Conservation (phyloP, 371 early-diverging fungal species). For the Phascolomyces articulosus region DNA sequence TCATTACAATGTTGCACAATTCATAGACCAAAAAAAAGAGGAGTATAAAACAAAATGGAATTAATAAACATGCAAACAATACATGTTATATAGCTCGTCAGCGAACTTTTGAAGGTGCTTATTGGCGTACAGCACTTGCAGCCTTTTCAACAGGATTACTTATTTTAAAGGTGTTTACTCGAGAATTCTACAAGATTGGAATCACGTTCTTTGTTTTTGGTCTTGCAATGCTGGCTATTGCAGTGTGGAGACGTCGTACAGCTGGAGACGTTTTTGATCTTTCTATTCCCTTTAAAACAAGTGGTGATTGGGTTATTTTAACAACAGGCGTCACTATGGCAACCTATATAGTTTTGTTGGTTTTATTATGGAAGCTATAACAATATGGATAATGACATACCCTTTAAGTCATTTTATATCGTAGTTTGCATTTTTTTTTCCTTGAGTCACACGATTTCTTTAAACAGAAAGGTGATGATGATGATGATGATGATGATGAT, state of each 20-base stretch:
- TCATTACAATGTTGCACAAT: neutral
- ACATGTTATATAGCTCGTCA: constrained; percentile 68
- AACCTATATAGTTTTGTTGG: constrained; percentile 51
- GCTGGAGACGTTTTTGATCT: constrained; percentile 52
- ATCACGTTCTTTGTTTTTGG: constrained; percentile 77
- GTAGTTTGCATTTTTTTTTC: neutral
- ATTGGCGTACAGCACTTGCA: constrained; percentile 75
- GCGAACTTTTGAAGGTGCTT: constrained; percentile 80
- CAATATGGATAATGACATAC: too few species aligned
- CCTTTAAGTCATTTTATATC: neutral
- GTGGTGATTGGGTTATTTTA: constrained; percentile 53
- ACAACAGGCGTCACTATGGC: constrained; percentile 54
- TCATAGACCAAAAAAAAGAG: neutral
- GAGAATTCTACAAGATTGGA: constrained; percentile 73
- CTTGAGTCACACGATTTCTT: neutral
- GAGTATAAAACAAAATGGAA: neutral
- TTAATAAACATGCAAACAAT: neutral
- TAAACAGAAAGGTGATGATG: neutral
- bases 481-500: too few species aligned
- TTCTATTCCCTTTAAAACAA: constrained; percentile 47
- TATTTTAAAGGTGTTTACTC: constrained; percentile 70
- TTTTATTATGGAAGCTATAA: constrained; percentile 38
- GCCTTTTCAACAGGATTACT: constrained; percentile 72
- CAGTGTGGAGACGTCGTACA: constrained; percentile 57
- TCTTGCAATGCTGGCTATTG: constrained; percentile 66